Evolutionary conservation across 2,329 filamentous ascomycete species (phyloP), one percentile per base, ranked within the genome.

Genomic region (Aspergillus sp.): DNA sequence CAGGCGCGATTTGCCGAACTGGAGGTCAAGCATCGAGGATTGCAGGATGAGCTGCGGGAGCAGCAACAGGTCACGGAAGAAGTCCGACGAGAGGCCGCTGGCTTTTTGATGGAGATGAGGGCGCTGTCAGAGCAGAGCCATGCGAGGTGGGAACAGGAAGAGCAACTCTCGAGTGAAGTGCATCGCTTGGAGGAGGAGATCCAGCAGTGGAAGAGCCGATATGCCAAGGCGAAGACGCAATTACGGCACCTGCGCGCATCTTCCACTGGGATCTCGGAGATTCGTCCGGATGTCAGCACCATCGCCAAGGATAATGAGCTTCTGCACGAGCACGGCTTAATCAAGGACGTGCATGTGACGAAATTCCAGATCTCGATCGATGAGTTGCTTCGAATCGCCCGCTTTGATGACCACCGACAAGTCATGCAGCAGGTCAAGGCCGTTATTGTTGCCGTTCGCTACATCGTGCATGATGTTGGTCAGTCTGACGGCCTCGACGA

Each of bases 341-440:
- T 99, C 62, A 92, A 89, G 73, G 94, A 97, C 71, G 83, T 97
- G 11, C 89, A 97, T 68, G 85, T 99, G 59, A 97, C 93, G 47
- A 92, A 90, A 66, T 97, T 96, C 76, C 94, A 99, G 71, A 87
- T 97, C 55, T 84, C 91, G 19, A 89, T 99, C 56, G 93, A 99
- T 67, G 93, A 97, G 64, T 80, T 97, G 36, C 79, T 99, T 32
- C 87, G 87, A 58, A 83, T 81, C 38, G 91, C 91, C 16, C 86
- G 92, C 46, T 80, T 81, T 31, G 84, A 88, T n/a, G 83, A 88
- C 48, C 85, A 91, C 0, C 82, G 87, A 43, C 83, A 83, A 59
- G 86, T 94, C 31, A 85, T 95, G 45, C 88, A 94, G 42, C 85
- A 88, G 61, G 93, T 97, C 86, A 96, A 96, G 71, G 78, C 82